Conservation (phyloP, 371 early-diverging fungal genomes). For the Lichtheimia hyalospora region DNA sequence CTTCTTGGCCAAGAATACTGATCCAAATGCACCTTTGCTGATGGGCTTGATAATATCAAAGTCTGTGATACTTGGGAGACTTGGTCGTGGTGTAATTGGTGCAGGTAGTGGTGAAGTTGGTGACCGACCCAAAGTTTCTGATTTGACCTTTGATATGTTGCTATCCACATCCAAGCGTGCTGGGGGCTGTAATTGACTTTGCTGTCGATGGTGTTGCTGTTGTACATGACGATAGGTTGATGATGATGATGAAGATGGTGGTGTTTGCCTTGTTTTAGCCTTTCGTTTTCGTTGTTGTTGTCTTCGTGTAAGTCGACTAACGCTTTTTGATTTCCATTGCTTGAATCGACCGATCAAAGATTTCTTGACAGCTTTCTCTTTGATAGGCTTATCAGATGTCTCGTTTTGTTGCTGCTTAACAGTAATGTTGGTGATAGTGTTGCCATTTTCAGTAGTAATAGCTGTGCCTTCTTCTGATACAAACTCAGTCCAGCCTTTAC, state of each 20-base stretch:
- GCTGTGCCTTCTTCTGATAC: conserved; percentile 14
- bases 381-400: background rate
- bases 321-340: conserved; percentile 23
- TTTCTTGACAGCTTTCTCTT: conserved; percentile 10
- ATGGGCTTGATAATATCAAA: conserved; percentile 93
- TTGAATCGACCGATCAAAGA: conserved; percentile 25
- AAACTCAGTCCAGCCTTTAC: conserved; percentile 44
- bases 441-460: conserved; percentile 2
- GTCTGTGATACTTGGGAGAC: conserved; percentile 79
- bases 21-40: conserved; percentile 91
- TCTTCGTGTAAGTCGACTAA: background rate
- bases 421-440: conserved; percentile 2
- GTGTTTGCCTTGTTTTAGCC: background rate
- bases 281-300: background rate
- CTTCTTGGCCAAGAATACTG: conserved; percentile 87
- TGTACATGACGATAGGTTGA: background rate
- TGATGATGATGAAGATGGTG: background rate
- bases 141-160: background rate
- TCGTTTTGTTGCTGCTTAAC: conserved; percentile 3
- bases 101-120: conserved; percentile 53
- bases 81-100: conserved; percentile 43
- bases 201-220: background rate
- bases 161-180: background rate
- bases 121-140: conserved; percentile 21
- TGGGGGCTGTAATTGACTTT: conserved; percentile 10